Evolutionary conservation across 345 rosid genomes (phyloP), one percentile per base, ranked within the genome.

Genomic region (Litchi chinensis): DNA sequence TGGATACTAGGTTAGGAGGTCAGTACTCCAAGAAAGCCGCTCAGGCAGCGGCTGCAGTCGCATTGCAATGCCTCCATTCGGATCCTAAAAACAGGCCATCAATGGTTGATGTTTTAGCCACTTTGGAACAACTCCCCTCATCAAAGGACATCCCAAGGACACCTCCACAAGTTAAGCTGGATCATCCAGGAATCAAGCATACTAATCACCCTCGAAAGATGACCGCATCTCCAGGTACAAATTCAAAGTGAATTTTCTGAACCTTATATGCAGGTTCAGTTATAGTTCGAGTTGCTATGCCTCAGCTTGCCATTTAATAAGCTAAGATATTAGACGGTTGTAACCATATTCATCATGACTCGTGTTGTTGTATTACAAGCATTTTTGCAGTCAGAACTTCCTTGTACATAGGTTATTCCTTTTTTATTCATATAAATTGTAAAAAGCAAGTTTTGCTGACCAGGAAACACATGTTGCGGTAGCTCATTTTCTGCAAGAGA

Each of bases 21-120:
- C 97, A 93, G 81, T 95, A 95, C 88, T 88, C 95, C 63, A 91
- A 89, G 85, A 91, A 90, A 87, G 95, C 80, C 67, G 97, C 97
- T 10, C 91, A 90, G 76, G 91, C 88, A 64, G 90, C 89, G 10
- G 90, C 97, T 26, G 85, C 92, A 65, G 83, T 95, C 37, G 95
- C 97, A 6, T 85, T 92, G 81, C 93, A 89, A 56, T 95, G 97
- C 82, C 85, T 95, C 28, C 78, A 83, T 37, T 64, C 82, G 2
- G 97, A 93, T 78, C 90, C 91, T 40, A 93, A 82, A 81, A 82
- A 78, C 69, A 80, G 97, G 80, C 97, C 98, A 32, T 41, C 65
- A 6, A 95, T 95, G 98, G 32, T 48, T 15, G 88, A 89, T 64
- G 91, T 86, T 54, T 75, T 91, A 41, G 76, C 86, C 28, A 74